A percentile compares a stretch with the other conserved stretches of the same genome.
Evolutionary conservation across 2,329 filamentous ascomycete genomes (phyloP).

Genomic region (Ceratocystis eucalypticola): DNA sequence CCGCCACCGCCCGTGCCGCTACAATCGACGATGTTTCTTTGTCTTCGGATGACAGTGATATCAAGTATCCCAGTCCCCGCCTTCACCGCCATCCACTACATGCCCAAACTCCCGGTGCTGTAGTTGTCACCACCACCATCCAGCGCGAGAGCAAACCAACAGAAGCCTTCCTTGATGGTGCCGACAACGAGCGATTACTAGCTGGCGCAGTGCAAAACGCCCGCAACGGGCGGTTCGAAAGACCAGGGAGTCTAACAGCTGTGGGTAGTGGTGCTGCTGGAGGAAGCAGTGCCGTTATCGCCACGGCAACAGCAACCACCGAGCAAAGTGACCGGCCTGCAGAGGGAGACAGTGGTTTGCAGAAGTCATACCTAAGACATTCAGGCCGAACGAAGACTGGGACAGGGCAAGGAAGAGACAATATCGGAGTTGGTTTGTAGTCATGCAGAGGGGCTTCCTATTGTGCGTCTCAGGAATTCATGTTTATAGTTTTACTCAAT

Average conservation of each 20-base stretch:
- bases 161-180: slow-evolving; percentile 15
- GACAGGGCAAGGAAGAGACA: neutral
- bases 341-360: neutral
- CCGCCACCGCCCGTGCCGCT: slow-evolving; percentile 10
- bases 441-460: neutral
- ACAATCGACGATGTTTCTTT: slow-evolving; percentile 10
- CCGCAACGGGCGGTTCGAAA: neutral
- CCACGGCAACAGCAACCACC: neutral
- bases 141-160: slow-evolving; percentile 26
- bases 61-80: neutral
- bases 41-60: slow-evolving; percentile 14
- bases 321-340: neutral
- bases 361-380: neutral
- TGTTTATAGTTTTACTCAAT: neutral
- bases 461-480: neutral
- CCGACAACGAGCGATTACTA: slow-evolving; percentile 16
- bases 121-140: slow-evolving; percentile 30
- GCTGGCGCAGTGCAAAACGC: neutral
- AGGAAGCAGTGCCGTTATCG: neutral
- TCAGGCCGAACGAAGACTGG: neutral
- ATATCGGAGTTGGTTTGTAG: neutral
- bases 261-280: neutral
- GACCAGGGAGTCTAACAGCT: slow-evolving; percentile 2
- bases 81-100: neutral
- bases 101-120: slow-evolving; percentile 20